A percentile compares a stretch with the other conserved stretches of the same genome.
Conservation (phyloP, 371 early-diverging fungal genomes). For the Rhizomucor miehei region DNA sequence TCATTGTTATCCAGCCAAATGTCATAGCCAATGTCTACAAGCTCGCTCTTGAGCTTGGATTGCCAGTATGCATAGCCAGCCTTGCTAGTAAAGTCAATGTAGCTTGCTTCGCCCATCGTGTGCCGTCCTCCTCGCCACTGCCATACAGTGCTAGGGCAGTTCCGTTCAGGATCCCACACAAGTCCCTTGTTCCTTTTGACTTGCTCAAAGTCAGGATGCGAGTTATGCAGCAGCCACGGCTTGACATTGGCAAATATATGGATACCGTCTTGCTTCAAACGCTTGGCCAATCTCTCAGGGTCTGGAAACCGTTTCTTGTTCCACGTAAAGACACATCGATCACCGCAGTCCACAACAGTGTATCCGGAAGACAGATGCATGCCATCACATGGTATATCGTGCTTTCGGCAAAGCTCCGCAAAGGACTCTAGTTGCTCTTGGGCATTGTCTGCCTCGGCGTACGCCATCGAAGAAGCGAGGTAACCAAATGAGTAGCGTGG, state of each 20-base stretch:
- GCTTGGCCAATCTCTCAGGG: conserved; percentile 35
- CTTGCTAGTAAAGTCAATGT: conserved; percentile 54
- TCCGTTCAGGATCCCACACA: conserved; percentile 42
- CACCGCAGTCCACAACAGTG: conserved; percentile 38
- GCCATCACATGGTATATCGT: conserved; percentile 60
- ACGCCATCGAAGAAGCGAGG: conserved; percentile 61
- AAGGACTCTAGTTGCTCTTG: conserved; percentile 48
- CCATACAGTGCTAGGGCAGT: conserved; percentile 23
- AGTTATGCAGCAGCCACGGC: conserved; percentile 54
- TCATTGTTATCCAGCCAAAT: conserved; percentile 69
- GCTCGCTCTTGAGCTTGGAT: conserved; percentile 26
- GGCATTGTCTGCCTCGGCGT: conserved; percentile 57
- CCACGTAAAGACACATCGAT: conserved; percentile 67
- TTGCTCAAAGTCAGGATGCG: conserved; percentile 49
- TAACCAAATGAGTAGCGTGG: conserved; percentile 60
- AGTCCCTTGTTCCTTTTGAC: conserved; percentile 30
- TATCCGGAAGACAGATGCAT: conserved; percentile 64
- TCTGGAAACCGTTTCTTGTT: conserved; percentile 50
- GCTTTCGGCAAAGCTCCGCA: conserved; percentile 29
- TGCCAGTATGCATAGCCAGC: conserved; percentile 59
- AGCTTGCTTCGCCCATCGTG: conserved; percentile 44
- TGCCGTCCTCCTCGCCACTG: conserved; percentile 59
- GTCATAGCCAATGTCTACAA: conserved; percentile 52
- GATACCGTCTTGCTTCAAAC: conserved; percentile 38
- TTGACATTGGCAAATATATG: conserved; percentile 60